Evolutionary conservation across 495 filamentous ascomycete genomes (phyloP).

Genomic region (Aeminium ludgeri): DNA sequence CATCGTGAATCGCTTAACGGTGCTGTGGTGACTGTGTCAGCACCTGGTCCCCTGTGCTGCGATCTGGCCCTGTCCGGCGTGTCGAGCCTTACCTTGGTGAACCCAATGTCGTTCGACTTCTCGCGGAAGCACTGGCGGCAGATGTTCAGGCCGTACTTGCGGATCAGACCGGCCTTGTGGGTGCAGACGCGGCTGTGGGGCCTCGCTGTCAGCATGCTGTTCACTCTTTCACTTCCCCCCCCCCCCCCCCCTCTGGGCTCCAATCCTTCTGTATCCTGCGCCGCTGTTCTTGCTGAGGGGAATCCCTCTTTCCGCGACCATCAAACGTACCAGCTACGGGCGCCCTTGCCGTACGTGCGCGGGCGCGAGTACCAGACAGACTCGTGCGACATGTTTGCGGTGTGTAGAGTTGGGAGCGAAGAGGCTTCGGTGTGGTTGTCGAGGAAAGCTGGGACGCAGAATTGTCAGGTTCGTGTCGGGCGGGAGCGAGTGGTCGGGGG

Average conservation of each 20-base stretch:
- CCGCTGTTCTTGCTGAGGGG: too few relatives aligned
- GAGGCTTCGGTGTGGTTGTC: conserved; percentile 2
- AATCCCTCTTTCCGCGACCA: background rate
- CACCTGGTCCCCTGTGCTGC: too few relatives aligned
- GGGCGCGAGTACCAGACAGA: conserved; percentile 98
- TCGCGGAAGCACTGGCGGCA: conserved; percentile 99
- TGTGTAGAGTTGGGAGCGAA: background rate
- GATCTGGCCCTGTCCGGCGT: too few relatives aligned
- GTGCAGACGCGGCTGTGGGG: conserved; percentile 70
- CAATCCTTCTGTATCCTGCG: background rate
- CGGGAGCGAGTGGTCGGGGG: too few relatives aligned
- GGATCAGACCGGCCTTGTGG: conserved; percentile 88
- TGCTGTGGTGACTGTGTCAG: too few relatives aligned
- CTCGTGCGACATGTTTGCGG: conserved; percentile 77
- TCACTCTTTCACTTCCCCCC: too few relatives aligned
- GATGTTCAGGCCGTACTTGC: conserved; percentile 98
- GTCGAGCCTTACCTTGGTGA: conserved; percentile 63
- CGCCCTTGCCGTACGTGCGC: conserved; percentile 88
- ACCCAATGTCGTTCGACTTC: conserved; percentile 90
- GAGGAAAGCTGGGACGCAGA: conserved; percentile 4
- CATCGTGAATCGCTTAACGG: too few relatives aligned
- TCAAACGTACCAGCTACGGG: conserved; percentile 61
- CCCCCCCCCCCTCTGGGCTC: too few relatives aligned
- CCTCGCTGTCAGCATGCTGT: conserved; percentile 7
- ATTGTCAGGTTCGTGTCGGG: too few relatives aligned